These are phyloP conservation scores for Russula vinacea DNA, from an alignment of 768 basidiomycete genomes.

Conservation along the genomic window DNA sequence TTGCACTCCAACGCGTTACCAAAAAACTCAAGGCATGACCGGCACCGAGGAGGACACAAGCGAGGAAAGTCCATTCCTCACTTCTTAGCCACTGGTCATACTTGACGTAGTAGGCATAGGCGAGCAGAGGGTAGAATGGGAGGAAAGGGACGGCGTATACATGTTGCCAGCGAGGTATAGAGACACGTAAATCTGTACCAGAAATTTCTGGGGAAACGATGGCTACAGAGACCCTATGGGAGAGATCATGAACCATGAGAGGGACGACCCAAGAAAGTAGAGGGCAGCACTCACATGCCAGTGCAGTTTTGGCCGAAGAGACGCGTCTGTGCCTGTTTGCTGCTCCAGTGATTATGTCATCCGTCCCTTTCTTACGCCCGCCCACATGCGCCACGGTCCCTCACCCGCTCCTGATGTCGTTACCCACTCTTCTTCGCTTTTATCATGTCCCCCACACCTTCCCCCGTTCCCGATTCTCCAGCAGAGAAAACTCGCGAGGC, in stretches of 20 bases:
- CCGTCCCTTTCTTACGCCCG: background rate
- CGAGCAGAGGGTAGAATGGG: slow-evolving; percentile 76
- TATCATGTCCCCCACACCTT: slow-evolving; percentile 11
- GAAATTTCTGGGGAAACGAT: slow-evolving; percentile 68
- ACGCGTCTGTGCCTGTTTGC: background rate
- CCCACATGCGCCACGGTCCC: background rate
- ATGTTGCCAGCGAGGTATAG: slow-evolving; percentile 65
- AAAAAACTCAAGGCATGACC: slow-evolving; percentile 92
- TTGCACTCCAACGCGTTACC: slow-evolving; percentile 84
- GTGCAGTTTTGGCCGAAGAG: background rate
- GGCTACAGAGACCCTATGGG: slow-evolving; percentile 45
- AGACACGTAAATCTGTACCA: slow-evolving; percentile 60
- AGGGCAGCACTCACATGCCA: slow-evolving; percentile 10
- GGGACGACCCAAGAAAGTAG: background rate
- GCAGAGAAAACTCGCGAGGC: slow-evolving; percentile 10
- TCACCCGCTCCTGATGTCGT: background rate
- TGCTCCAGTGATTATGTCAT: background rate
- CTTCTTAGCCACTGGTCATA: slow-evolving; percentile 90
- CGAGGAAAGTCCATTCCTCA: slow-evolving; percentile 98
- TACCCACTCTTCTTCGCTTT: background rate
- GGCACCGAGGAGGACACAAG: slow-evolving; percentile 77
- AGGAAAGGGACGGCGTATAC: slow-evolving; percentile 76
- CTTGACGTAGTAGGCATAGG: slow-evolving; percentile 87
- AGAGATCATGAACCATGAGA: background rate
- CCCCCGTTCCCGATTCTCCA: slow-evolving; percentile 1